phyloP scores from a whole-genome alignment of 2,329 filamentous ascomycete genomes.

The Exserohilum rostratum region DNA sequence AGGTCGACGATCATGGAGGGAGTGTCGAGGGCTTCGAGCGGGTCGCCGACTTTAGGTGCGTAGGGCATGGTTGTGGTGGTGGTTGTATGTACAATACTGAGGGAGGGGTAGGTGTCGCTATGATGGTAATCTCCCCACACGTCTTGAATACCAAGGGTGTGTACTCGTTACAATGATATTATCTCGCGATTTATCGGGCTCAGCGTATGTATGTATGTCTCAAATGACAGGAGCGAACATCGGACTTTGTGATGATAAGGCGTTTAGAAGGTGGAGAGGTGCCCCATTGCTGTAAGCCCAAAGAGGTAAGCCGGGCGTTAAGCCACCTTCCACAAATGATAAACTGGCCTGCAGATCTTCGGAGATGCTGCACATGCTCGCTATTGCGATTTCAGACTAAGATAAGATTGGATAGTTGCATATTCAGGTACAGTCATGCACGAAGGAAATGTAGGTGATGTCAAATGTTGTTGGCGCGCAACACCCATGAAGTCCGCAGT shows the following conservation, averaged over 20 bases:
- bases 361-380: neutral
- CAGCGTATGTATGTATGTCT: no score
- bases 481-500: no score
- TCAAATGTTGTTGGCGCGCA: no score
- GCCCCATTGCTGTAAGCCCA: neutral
- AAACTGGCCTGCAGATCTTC: neutral
- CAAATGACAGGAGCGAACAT: neutral
- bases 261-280: slow-evolving; percentile 5
- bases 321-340: slow-evolving; percentile 11
- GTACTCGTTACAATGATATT: neutral
- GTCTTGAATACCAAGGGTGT: no score
- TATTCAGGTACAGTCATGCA: neutral
- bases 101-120: neutral
- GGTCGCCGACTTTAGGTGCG: slow-evolving; percentile 52
- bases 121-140: no score
- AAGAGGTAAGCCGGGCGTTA: slow-evolving; percentile 21
- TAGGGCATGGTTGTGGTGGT: slow-evolving; percentile 39
- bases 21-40: slow-evolving; percentile 56
- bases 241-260: slow-evolving; percentile 7
- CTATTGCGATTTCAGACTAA: neutral
- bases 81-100: neutral
- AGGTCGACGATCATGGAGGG: slow-evolving; percentile 64
- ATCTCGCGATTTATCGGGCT: no score
- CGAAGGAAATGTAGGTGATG: neutral
- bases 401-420: neutral